Conservation (phyloP, 345 rosid species). For the Psidium guajava region DNA sequence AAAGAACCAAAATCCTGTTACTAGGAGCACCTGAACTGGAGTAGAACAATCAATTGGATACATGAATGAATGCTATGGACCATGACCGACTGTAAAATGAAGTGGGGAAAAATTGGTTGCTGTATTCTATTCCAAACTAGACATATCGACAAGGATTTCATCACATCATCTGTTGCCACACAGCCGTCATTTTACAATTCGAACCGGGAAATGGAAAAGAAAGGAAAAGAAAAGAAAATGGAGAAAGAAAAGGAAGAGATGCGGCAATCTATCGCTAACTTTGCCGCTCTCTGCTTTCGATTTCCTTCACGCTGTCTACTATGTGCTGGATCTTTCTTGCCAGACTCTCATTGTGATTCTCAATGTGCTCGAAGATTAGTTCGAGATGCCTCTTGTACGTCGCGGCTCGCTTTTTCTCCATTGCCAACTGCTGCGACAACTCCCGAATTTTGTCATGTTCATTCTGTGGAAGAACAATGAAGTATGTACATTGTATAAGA, state of each 20-base stretch:
- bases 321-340: slow-evolving; percentile 81
- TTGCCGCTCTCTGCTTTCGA: slow-evolving; percentile 52
- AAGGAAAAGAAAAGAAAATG: neutral
- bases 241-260: neutral
- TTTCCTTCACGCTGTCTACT: slow-evolving; percentile 59
- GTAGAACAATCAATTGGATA: neutral
- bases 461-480: slow-evolving; percentile 33
- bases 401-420: slow-evolving; percentile 83
- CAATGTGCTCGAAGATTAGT: slow-evolving; percentile 81
- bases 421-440: slow-evolving; percentile 80
- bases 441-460: slow-evolving; percentile 91
- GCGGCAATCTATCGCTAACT: slow-evolving; percentile 25
- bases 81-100: neutral
- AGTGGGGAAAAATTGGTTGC: neutral
- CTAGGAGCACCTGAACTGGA: neutral
- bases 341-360: slow-evolving; percentile 69
- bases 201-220: neutral
- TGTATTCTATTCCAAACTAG: neutral
- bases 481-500: neutral
- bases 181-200: neutral
- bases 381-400: slow-evolving; percentile 91
- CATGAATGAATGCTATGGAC: neutral
- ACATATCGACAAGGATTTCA: neutral
- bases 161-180: neutral
- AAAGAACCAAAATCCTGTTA: neutral